These are phyloP conservation scores for Catharanthus roseus DNA, from an alignment of 257 asterid genomes.

Conservation along the genomic window DNA sequence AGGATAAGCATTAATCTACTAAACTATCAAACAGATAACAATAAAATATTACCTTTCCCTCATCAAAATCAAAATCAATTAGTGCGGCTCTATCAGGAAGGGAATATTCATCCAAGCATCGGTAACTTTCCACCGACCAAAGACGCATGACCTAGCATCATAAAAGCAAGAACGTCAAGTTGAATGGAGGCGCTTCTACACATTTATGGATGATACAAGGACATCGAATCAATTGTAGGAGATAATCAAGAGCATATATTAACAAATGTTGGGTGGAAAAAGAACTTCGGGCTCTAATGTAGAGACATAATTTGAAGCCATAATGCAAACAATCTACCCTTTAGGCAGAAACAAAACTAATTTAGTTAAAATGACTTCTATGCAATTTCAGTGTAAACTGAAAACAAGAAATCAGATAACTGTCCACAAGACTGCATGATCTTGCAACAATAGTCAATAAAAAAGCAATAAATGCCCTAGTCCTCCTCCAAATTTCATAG, in stretches of 20 bases:
- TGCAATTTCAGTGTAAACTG: not conserved
- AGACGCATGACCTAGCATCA: constrained; percentile 79
- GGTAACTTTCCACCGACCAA: constrained; percentile 94
- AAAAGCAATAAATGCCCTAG: not conserved
- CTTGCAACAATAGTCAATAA: not conserved
- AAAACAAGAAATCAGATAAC: not conserved
- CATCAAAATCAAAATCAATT: constrained; percentile 89
- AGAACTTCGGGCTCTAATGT: not conserved
- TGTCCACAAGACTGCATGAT: not conserved
- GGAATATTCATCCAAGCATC: constrained; percentile 63
- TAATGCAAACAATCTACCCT: not conserved
- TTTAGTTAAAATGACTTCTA: not conserved
- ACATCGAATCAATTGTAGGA: not conserved
- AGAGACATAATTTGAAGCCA: not conserved
- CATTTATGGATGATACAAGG: not conserved
- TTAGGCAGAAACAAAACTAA: not conserved
- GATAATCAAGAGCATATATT: not conserved
- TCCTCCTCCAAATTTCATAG: not conserved
- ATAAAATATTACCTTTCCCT: constrained; percentile 64
- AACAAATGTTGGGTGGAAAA: not conserved
- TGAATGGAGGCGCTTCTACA: not conserved
- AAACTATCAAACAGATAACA: constrained; percentile 4
- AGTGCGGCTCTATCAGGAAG: constrained; percentile 83
- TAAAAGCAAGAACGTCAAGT: constrained; percentile 10
- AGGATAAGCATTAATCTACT: not conserved